Evolutionary conservation across 352 stramenopile genomes (phyloP), one percentile per base, ranked within the genome.

Genomic region (Poterioochromonas sp.): DNA sequence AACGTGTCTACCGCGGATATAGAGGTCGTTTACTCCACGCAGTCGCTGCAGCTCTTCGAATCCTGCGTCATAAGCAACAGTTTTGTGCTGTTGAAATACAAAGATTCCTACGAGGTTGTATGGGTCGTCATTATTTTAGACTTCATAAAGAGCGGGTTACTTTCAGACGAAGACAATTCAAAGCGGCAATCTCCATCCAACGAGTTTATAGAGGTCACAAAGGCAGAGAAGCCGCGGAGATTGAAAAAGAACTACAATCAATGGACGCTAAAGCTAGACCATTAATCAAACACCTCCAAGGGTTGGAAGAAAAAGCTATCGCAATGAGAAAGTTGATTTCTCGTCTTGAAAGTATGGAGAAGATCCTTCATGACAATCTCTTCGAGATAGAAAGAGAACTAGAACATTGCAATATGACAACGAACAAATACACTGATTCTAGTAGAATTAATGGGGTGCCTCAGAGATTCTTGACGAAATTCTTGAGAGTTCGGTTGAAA

Each of bases 381-480:
- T 80, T 84, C 3, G 85, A 88, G 54, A 86, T 92, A 18, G 82
- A 83, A 18, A 43, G 76, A 80, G 74, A 20, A 76, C 89, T 26
- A 73, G 80, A n/a, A 40, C 32, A 20, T 86, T 89, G 78, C 79
- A 87, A 0, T 47, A 79, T 41, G 62, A 43, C 8, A 84, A 90
- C 60, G 83, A 89, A 76, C 74, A 84, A 18, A 86, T 91, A 41
- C 86, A 92, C 79, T 63, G 77, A 80, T 58, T 41, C 0, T 29
- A 34, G 2, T 34, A n/a, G 79, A 37, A 78, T 0, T 15, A 84
- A 80, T 62, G 90, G 90, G 26, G 92, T 88, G 0, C 90, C 88
- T 58, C 91, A 96, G 82, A 88, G 91, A 15, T 96, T 92, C 81
- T 80, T 94, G 37, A 96, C 91, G n/a, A 90, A 93, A 79, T 96